Conservation (phyloP, 306 rosid genomes). For the Vicia sativa region DNA sequence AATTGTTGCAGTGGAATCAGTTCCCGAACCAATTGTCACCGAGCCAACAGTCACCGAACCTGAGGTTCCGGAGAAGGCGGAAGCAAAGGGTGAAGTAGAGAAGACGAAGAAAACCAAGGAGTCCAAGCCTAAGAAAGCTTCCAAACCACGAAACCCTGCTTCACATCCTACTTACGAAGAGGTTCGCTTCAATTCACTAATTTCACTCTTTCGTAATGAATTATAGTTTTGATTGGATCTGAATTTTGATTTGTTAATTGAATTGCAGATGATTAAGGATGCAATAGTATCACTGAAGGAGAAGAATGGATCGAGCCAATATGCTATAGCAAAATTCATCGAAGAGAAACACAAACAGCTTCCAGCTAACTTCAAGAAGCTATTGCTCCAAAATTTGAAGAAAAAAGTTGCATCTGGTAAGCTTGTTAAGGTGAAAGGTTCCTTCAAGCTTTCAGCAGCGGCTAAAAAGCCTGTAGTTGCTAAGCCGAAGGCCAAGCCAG, state of each 20-base stretch:
- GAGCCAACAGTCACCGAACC: slow-evolving; percentile 40
- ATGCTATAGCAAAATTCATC: too few relatives aligned
- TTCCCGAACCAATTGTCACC: slow-evolving; percentile 16
- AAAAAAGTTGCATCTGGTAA: too few relatives aligned
- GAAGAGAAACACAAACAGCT: too few relatives aligned
- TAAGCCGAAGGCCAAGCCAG: background rate
- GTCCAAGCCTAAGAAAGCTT: slow-evolving; percentile 58
- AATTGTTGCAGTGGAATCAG: slow-evolving; percentile 35
- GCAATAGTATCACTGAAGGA: too few relatives aligned
- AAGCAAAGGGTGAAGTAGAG: slow-evolving; percentile 39
- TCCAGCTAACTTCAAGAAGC: too few relatives aligned
- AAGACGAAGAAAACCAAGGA: slow-evolving; percentile 52
- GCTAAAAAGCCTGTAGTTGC: background rate
- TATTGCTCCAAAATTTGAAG: too few relatives aligned
- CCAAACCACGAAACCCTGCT: slow-evolving; percentile 52
- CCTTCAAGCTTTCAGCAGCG: background rate
- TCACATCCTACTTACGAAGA: slow-evolving; percentile 84
- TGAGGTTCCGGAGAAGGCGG: slow-evolving; percentile 38
- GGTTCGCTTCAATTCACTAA: slow-evolving; percentile 31
- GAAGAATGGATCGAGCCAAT: too few relatives aligned
- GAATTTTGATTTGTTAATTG: background rate
- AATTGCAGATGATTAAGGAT: too few relatives aligned
- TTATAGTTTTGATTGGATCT: background rate
- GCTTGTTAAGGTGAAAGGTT: too few relatives aligned
- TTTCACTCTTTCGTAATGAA: background rate